These are phyloP conservation scores for Penicillium arizonense DNA, from an alignment of 495 filamentous ascomycete species.

Conservation along the genomic window DNA sequence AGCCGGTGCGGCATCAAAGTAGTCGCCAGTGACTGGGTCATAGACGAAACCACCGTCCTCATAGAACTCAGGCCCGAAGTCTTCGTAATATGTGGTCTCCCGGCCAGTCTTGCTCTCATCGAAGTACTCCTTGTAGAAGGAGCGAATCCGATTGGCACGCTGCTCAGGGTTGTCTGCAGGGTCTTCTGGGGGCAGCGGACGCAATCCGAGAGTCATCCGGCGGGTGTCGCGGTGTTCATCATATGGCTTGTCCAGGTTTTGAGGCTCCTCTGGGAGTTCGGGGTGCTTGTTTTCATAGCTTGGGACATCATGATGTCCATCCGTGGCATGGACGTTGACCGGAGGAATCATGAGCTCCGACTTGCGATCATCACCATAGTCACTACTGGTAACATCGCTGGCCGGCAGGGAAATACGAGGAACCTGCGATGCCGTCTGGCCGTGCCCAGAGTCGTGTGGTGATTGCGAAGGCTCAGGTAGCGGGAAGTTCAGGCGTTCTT, in stretches of 20 bases:
- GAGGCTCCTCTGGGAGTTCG: slow-evolving; percentile 25
- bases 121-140: slow-evolving; percentile 99
- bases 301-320: slow-evolving; percentile 12
- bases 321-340: slow-evolving; percentile 29
- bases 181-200: slow-evolving; percentile 88
- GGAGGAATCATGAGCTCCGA: slow-evolving; percentile 41
- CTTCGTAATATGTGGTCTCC: slow-evolving; percentile 60
- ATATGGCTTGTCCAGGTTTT: slow-evolving; percentile 21
- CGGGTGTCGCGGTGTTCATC: slow-evolving; percentile 58
- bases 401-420: slow-evolving; percentile 43
- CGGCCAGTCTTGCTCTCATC: slow-evolving; percentile 72
- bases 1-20: slow-evolving; percentile 60
- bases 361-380: slow-evolving; percentile 63
- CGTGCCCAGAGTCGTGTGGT: slow-evolving; percentile 7
- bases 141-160: slow-evolving; percentile 92
- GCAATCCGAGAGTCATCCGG: slow-evolving; percentile 82
- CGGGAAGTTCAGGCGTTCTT: slow-evolving; percentile 30
- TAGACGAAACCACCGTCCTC: slow-evolving; percentile 57
- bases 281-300: slow-evolving; percentile 11
- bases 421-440: slow-evolving; percentile 23
- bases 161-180: slow-evolving; percentile 87
- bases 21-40: slow-evolving; percentile 72
- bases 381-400: slow-evolving; percentile 50
- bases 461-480: slow-evolving; percentile 18
- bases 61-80: slow-evolving; percentile 65